Evolutionary conservation across 495 filamentous ascomycete species (phyloP), one percentile per base, ranked within the genome.

Genomic region (Saxophila tyrrhenica): DNA sequence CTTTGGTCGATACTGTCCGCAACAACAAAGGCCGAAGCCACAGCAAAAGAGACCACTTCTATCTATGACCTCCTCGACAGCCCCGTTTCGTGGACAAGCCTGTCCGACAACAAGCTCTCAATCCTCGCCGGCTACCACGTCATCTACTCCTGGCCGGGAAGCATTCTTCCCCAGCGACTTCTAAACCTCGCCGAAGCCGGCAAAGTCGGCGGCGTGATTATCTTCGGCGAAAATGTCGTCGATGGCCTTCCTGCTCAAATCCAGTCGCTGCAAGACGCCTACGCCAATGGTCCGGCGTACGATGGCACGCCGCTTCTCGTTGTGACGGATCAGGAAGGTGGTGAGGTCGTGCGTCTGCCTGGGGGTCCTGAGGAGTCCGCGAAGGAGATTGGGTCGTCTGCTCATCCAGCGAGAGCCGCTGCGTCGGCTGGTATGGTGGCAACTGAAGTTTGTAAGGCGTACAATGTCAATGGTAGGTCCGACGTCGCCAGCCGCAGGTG

Each of bases 1-100:
- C 65, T 84, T 84, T 35, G 29, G 7, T 35, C 29, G 29, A 35
- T 13, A 7, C 29, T 5, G 5, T 13, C 13, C 29, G 29, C 29
- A 35, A 7, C 29, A 35, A 13, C 13, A 35, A 5, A 35, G 13
- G 29, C 29, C 5, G 13, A 7, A 35, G 29, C 29, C 29, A 35
- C 5, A 7, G 29, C 7, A 35, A 13, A 35, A 5, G 13, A 35
- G 13, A 7, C 29, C 5, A 35, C 13, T 13, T 5, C 5, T 13
- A 35, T 35, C 29, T 13, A 35, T 5, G 7, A 13, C 5, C 29
- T 35, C 29, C 29, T 35, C 13, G 29, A 35, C 5, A 35, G 13
- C 29, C 29, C 5, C 29, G 29, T 13, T 7, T 35, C 29, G 13
- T 35, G 29, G 29, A 35, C 29, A 5, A 5, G 13, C 7, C 29